Base-by-base conservation (phyloP, 2,329 filamentous ascomycete species). In the Drechslerella dactyloides region DNA sequence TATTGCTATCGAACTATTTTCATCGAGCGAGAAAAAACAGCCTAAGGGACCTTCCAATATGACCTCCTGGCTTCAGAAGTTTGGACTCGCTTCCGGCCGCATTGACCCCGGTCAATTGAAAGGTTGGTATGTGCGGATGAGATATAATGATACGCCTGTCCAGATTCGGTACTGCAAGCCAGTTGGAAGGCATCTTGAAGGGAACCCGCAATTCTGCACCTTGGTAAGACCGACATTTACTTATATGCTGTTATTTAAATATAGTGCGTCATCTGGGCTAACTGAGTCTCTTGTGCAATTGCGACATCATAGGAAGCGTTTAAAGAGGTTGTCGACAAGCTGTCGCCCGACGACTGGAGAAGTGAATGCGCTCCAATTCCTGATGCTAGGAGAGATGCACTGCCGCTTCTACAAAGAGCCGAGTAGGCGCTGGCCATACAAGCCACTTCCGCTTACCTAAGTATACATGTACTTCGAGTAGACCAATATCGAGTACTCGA, bases 281-380 rank as follows among this genome's bases (percentile, higher is more conserved):
- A 40, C 37, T 19, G 15, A 27, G 33, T 52, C 13, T 11, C 13
- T 15, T 37, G 52, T 37, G 23, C 33, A 65, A 19, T 10, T 2
- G 72, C 30, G 53, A 69, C 23, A 58, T 27, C 35, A 59, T 72
- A 90, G 87, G 86, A 89, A 64, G 91, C 93, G 0, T 99, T 99
- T 83, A 97, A 97, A 80, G 83, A 86, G 57, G 90, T 97, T 62
- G 91, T 94, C 1, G 93, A 97, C 80, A 91, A 91, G 77, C 96
- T 90, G 78, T 94, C 91, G 0, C 94, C 94, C 0, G 82, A 82
- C 68, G 85, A 92, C 78, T 97, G 93, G 93, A 86, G 85, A 77
- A 78, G 80, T 17, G 86, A 85, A 59, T 91, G 89, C 77, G 78
- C 50, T 21, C 66, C 66, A 2, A 37, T 59, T 10, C 27, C 19